phyloP scores from a whole-genome alignment of 352 stramenopile species.

The Saprolegnia parasitica region DNA sequence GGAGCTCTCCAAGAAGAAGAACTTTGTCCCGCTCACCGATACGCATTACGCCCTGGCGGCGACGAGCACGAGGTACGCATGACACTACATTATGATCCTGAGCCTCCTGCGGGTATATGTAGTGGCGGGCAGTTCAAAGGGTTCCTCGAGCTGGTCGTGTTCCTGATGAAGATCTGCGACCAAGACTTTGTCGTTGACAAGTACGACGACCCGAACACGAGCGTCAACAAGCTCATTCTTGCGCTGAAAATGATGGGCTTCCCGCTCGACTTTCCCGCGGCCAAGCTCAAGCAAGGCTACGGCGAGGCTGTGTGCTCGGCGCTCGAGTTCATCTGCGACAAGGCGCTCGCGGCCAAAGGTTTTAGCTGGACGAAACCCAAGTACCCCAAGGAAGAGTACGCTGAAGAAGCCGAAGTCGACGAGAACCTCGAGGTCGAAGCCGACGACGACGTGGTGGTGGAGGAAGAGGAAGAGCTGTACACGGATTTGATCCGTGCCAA shows the following conservation, averaged over 20 bases:
- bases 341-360: constrained; percentile 53
- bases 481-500: constrained; percentile 48
- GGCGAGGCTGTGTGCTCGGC: constrained; percentile 68
- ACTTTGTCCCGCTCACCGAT: constrained; percentile 57
- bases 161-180: constrained; percentile 67
- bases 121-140: constrained; percentile 69
- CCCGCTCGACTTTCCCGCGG: constrained; percentile 71
- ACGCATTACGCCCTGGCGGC: constrained; percentile 63
- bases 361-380: constrained; percentile 62
- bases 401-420: constrained; percentile 69
- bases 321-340: constrained; percentile 80
- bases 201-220: constrained; percentile 84
- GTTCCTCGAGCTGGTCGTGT: constrained; percentile 67
- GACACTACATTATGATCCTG: neutral
- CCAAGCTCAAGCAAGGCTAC: constrained; percentile 71
- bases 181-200: constrained; percentile 83
- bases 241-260: constrained; percentile 77
- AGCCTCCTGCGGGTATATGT: too few relatives aligned
- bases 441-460: constrained; percentile 28
- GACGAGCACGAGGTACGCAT: constrained; percentile 47
- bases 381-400: constrained; percentile 78
- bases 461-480: constrained; percentile 58
- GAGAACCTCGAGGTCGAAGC: constrained; percentile 47
- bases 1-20: constrained; percentile 72
- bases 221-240: constrained; percentile 84